These are phyloP conservation scores for Pontederia crassipes DNA, from an alignment of 176 grass and related monocot species.

Conservation along the genomic window DNA sequence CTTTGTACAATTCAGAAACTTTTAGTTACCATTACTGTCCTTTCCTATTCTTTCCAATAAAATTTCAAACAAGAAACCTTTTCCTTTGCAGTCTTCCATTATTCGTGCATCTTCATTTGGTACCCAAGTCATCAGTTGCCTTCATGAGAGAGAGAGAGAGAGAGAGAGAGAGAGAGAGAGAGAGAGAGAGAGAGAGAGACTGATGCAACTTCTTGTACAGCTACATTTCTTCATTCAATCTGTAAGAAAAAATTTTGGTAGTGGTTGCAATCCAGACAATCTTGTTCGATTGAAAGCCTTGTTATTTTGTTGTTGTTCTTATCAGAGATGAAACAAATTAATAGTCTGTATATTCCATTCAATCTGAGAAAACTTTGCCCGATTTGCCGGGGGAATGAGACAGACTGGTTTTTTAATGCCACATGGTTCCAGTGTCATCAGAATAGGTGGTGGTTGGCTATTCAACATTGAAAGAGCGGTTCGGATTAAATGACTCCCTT, in stretches of 20 bases:
- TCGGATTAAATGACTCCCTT: no score
- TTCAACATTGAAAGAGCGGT: no score
- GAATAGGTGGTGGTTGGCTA: no score
- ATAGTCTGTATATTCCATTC: background rate
- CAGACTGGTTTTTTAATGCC: no score
- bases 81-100: background rate
- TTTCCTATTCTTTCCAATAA: constrained; percentile 9
- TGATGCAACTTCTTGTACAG: background rate
- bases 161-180: no score
- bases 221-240: constrained; percentile 1
- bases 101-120: background rate
- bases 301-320: background rate
- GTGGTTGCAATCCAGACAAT: background rate
- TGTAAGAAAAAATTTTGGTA: background rate
- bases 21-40: background rate
- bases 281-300: background rate
- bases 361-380: no score
- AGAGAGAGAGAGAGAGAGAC: no score
- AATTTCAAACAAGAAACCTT: background rate
- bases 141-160: background rate
- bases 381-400: no score
- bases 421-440: no score
- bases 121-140: no score
- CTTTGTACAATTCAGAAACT: background rate
- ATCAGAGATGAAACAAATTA: background rate